Evolutionary conservation across 2,329 filamentous ascomycete genomes (phyloP), one percentile per base, ranked within the genome.

Genomic region (Sporothrix globosa): DNA sequence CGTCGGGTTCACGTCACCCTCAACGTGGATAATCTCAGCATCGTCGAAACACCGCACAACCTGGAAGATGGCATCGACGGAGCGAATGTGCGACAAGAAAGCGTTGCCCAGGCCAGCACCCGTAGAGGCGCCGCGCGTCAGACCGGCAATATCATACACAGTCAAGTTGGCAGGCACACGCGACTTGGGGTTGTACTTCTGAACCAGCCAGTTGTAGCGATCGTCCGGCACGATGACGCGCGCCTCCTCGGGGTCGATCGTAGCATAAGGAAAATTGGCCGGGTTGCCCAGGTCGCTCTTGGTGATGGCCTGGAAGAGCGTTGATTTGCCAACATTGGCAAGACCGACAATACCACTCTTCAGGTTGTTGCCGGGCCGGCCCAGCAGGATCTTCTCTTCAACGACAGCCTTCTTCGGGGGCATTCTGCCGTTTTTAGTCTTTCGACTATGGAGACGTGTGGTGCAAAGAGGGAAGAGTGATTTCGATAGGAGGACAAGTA

Each of bases 291-390:
- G 90, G 75, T 90, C 89, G 83, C 91, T 97, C 87, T 97, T 98
- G 80, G 96, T 99, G 83, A 99, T 97, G 80, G 96, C 93, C 86
- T 99, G 96, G 89, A 99, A 99, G 78, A 99, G 90, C 46, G 96
- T 99, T 75, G 96, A 99, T 86, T 99, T 99, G 82, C 96, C 96
- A 77, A 99, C 96, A 83, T 99, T 99, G 82, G 96, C 96, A 78
- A 99, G 90, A 84, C 96, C 96, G 82, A 99, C 96, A 89, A 99
- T 99, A 85, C 96, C 96, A 86, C 93, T 97, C 89, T 98, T 99
- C 83, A 99, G 83, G 84, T 89, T 98, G 88, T 99, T 99, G 79
- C 96, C 96, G 75, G 96, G 96, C 80, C 96, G 88, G 82, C 96
- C 96, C 82, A 99, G 87, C 77, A 96, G 90, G 82, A 98, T 87